These are phyloP conservation scores for Aspergillus indologenus DNA, from an alignment of 495 filamentous ascomycete species.

Conservation along the genomic window DNA sequence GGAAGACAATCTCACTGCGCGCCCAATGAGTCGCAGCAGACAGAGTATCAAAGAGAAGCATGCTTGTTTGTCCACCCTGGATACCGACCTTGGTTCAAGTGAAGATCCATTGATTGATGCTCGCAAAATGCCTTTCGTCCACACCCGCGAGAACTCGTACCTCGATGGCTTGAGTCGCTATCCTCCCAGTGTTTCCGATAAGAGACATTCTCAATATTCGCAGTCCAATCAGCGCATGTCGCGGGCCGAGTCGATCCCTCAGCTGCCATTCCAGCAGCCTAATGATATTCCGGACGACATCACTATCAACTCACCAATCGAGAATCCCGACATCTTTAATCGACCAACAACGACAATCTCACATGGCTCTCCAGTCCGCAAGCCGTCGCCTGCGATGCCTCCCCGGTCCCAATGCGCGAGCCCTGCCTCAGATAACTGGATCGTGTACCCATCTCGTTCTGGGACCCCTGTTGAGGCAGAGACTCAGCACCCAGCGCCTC, in stretches of 20 bases:
- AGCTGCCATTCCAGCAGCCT: constrained; percentile 20
- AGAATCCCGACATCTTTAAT: constrained; percentile 25
- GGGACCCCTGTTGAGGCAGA: constrained; percentile 40
- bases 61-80: constrained; percentile 51
- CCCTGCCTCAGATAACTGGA: constrained; percentile 55
- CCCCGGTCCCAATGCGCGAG: constrained; percentile 35
- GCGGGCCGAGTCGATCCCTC: neutral
- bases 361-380: constrained; percentile 31
- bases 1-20: constrained; percentile 79
- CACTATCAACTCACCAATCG: constrained; percentile 24
- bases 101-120: constrained; percentile 57
- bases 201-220: constrained; percentile 9
- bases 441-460: constrained; percentile 56
- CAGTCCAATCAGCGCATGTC: constrained; percentile 30
- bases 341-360: constrained; percentile 23
- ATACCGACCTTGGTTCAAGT: constrained; percentile 46
- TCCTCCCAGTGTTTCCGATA: constrained; percentile 3
- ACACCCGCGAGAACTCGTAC: constrained; percentile 62
- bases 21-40: constrained; percentile 72
- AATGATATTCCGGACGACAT: constrained; percentile 26
- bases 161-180: constrained; percentile 28
- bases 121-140: constrained; percentile 69
- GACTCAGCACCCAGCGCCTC: constrained; percentile 35
- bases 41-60: constrained; percentile 61
- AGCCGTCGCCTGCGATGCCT: constrained; percentile 23